Conservation (phyloP, 2,329 filamentous ascomycete species). For the Grosmannia clavigera region DNA sequence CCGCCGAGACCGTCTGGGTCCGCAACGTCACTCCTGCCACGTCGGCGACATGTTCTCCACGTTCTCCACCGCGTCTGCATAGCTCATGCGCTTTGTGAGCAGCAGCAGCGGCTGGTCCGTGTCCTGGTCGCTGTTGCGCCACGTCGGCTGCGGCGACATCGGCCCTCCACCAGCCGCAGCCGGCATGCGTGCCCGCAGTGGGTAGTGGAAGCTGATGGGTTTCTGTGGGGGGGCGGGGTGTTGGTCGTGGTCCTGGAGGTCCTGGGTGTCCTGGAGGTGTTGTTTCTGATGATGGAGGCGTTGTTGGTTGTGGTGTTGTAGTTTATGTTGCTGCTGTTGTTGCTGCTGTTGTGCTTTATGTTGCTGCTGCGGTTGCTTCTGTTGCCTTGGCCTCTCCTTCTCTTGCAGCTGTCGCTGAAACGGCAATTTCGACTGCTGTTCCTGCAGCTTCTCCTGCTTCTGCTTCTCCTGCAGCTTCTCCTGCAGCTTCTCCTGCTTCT, state of each 20-base stretch:
- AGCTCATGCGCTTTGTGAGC: not conserved
- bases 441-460: not conserved
- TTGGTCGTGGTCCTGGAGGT: no score
- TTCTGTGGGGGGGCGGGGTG: not conserved
- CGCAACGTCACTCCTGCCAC: not conserved
- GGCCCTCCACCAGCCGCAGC: not conserved
- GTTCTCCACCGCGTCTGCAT: not conserved
- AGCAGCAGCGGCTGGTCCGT: not conserved
- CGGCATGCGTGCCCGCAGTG: conserved; percentile 14
- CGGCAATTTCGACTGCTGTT: not conserved
- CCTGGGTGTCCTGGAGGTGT: not conserved
- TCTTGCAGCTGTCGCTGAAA: not conserved
- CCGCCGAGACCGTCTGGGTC: not conserved
- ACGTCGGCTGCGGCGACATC: not conserved
- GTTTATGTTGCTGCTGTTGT: not conserved
- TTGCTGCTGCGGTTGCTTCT: not conserved
- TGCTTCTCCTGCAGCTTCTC: not conserved
- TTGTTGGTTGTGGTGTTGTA: not conserved
- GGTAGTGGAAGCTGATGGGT: conserved; percentile 19
- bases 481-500: no score
- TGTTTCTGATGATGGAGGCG: no score
- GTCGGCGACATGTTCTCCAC: not conserved
- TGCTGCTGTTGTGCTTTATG: not conserved
- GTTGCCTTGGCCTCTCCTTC: not conserved
- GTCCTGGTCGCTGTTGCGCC: not conserved